phyloP scores from a whole-genome alignment of 257 asterid species.

The Paulownia fortunei region DNA sequence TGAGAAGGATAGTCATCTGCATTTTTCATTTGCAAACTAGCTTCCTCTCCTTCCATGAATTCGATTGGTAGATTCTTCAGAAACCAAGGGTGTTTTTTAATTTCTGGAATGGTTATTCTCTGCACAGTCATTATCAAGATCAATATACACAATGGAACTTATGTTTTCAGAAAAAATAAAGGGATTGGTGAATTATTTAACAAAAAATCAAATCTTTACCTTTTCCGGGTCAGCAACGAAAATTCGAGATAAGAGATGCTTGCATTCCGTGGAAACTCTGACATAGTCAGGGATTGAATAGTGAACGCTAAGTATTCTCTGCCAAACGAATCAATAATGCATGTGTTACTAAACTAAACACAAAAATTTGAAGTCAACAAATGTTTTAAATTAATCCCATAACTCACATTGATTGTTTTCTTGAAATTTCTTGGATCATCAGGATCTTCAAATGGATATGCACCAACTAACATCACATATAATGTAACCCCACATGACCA shows the following conservation, averaged over 20 bases:
- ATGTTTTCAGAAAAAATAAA: not conserved
- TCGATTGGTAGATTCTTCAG: conserved; percentile 57
- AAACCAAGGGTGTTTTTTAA: conserved; percentile 84
- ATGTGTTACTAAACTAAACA: not conserved
- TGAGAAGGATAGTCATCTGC: conserved; percentile 45
- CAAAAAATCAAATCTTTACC: conserved; percentile 39
- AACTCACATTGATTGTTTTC: conserved; percentile 79
- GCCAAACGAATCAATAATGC: conserved; percentile 18
- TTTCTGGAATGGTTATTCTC: conserved; percentile 84
- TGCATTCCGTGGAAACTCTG: conserved; percentile 78
- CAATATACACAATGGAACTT: not conserved
- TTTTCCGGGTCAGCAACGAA: conserved; percentile 81
- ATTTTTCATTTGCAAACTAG: conserved; percentile 36
- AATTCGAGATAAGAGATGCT: conserved; percentile 74
- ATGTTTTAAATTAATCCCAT: not conserved
- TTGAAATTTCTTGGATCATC: conserved; percentile 90
- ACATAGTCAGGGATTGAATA: conserved; percentile 88
- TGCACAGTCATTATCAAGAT: conserved; percentile 31
- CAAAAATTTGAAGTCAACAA: conserved; percentile 16
- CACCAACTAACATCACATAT: conserved; percentile 93
- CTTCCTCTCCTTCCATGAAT: conserved; percentile 61
- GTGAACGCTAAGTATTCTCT: conserved; percentile 89
- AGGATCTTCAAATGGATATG: conserved; percentile 94
- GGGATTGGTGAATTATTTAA: not conserved
- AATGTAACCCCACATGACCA: conserved; percentile 99